Evolutionary conservation across 805 yeast species (phyloP).

Genomic region (Saccharomycopsis babjevae): DNA sequence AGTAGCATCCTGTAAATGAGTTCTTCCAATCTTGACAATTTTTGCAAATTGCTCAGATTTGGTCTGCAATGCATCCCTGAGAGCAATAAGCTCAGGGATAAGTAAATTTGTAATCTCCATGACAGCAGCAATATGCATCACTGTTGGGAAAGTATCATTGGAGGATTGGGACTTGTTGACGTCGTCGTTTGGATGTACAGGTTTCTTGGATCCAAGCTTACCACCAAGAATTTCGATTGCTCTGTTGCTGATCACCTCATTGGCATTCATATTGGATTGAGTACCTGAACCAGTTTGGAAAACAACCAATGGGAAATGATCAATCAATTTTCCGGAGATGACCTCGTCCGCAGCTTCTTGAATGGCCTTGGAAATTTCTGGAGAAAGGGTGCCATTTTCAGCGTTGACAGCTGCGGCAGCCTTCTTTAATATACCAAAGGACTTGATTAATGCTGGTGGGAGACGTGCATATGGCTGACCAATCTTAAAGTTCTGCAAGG

Average conservation of each 20-base stretch:
- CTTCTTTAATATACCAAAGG: constrained; percentile 89
- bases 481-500: constrained; percentile 85
- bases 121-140: constrained; percentile 98
- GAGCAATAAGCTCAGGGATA: constrained; percentile 69
- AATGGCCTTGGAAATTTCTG: constrained; percentile 73
- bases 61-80: constrained; percentile 63
- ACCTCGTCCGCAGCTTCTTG: constrained; percentile 93
- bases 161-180: constrained; percentile 98
- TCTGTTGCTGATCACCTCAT: constrained; percentile 95
- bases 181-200: constrained; percentile 97
- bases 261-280: constrained; percentile 97
- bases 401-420: constrained; percentile 89
- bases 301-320: constrained; percentile 94
- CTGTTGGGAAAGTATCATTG: constrained; percentile 98
- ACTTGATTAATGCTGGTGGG: constrained; percentile 83
- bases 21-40: constrained; percentile 97
- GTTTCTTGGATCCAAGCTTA: constrained; percentile 77
- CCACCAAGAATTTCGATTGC: constrained; percentile 96
- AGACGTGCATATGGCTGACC: constrained; percentile 85
- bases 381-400: constrained; percentile 67
- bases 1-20: constrained; percentile 97
- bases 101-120: constrained; percentile 67
- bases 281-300: constrained; percentile 99
- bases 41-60: constrained; percentile 76
- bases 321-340: constrained; percentile 77